phyloP scores from a whole-genome alignment of 2,329 filamentous ascomycete species.

The Fusarium irregulare region DNA sequence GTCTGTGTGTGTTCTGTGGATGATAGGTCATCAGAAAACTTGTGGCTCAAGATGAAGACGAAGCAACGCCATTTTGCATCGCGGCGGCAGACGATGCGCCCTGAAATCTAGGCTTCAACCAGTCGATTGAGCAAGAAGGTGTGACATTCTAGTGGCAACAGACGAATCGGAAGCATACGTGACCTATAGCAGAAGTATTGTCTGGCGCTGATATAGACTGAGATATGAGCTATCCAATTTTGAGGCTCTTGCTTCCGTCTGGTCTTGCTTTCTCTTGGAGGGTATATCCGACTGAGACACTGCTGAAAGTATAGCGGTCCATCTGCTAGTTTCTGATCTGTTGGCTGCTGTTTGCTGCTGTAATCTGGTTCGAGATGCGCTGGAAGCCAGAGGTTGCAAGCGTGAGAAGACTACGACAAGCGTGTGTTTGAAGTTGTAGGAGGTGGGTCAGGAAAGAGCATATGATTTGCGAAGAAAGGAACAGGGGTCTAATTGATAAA shows the following conservation, averaged over 20 bases:
- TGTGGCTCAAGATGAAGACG: slow-evolving; percentile 31
- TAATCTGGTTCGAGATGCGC: slow-evolving; percentile 15
- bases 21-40: slow-evolving; percentile 24
- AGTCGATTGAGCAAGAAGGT: slow-evolving; percentile 9
- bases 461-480: slow-evolving; percentile 41
- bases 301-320: slow-evolving; percentile 8
- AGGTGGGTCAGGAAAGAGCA: slow-evolving; percentile 25
- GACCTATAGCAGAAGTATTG: slow-evolving; percentile 16
- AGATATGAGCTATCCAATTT: slow-evolving; percentile 19
- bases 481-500: slow-evolving; percentile 30
- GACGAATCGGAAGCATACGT: slow-evolving; percentile 26
- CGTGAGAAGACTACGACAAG: slow-evolving; percentile 34
- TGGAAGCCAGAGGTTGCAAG: slow-evolving; percentile 27
- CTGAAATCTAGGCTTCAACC: slow-evolving; percentile 20
- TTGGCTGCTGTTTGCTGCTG: slow-evolving; percentile 23
- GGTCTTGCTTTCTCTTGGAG: slow-evolving; percentile 26
- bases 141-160: slow-evolving; percentile 18
- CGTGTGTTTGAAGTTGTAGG: slow-evolving; percentile 47
- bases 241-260: slow-evolving; percentile 16
- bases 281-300: slow-evolving; percentile 31
- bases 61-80: slow-evolving; percentile 40
- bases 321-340: slow-evolving; percentile 9
- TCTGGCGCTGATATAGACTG: slow-evolving; percentile 34
- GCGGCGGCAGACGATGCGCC: slow-evolving; percentile 19
- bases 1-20: not conserved